These are phyloP conservation scores for Euphorbia schlechtendalii DNA, from an alignment of 441 rosid genomes.

Conservation along the genomic window DNA sequence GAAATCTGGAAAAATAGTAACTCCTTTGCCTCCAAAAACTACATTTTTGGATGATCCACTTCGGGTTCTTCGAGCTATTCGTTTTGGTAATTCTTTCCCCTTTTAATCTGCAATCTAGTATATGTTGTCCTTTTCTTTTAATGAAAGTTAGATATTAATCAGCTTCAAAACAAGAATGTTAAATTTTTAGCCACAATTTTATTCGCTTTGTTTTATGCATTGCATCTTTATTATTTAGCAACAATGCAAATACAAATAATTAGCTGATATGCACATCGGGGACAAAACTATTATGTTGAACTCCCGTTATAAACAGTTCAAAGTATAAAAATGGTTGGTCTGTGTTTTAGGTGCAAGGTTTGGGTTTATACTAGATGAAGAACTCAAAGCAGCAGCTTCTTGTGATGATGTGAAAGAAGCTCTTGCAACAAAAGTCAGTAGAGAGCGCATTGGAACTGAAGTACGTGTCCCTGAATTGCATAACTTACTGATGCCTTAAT, in stretches of 20 bases:
- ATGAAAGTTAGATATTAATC: neutral
- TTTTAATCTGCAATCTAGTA: neutral
- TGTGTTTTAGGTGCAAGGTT: slow-evolving; percentile 73
- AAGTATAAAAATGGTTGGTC: neutral
- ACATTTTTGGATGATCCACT: slow-evolving; percentile 96
- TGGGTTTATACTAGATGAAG: slow-evolving; percentile 61
- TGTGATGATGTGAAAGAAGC: slow-evolving; percentile 72
- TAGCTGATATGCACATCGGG: neutral
- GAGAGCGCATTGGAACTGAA: slow-evolving; percentile 91
- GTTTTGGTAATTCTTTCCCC: slow-evolving; percentile 55
- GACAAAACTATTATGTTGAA: neutral
- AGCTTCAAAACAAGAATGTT: neutral
- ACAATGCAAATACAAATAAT: neutral
- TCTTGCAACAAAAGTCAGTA: slow-evolving; percentile 80
- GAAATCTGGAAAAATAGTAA: slow-evolving; percentile 71
- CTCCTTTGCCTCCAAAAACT: slow-evolving; percentile 70
- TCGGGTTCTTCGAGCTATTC: slow-evolving; percentile 87
- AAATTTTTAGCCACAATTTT: neutral
- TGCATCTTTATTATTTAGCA: neutral
- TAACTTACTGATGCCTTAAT: slow-evolving; percentile 12
- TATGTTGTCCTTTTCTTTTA: neutral
- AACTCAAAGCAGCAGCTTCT: slow-evolving; percentile 69
- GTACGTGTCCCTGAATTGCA: slow-evolving; percentile 34
- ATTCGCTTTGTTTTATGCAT: neutral
- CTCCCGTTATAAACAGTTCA: neutral